Evolutionary conservation across 352 stramenopile species (phyloP).

Genomic region (Pythium apleroticum): DNA sequence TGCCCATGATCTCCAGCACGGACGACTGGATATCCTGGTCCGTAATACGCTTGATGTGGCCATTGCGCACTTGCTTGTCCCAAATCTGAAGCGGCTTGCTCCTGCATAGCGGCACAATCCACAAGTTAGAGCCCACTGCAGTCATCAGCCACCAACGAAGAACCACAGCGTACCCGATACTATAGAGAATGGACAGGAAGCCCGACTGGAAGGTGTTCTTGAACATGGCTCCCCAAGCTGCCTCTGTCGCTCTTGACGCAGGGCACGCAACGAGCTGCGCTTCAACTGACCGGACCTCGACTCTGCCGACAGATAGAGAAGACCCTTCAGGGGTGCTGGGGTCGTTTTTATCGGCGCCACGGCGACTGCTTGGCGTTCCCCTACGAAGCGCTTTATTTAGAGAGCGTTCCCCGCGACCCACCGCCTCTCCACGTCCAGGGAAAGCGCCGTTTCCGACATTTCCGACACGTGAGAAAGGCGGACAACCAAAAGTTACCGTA

Average conservation of each 20-base stretch:
- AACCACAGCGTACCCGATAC: conserved; percentile 79
- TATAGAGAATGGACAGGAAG: conserved; percentile 98
- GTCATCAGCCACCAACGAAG: background rate
- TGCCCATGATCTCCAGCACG: conserved; percentile 98
- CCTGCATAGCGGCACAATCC: conserved; percentile 33
- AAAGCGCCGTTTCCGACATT: background rate
- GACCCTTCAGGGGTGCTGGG: background rate
- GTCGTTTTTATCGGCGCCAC: background rate
- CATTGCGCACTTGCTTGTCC: conserved; percentile 97
- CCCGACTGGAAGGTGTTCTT: conserved; percentile 98
- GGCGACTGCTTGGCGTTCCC: background rate
- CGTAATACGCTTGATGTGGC: conserved; percentile 98
- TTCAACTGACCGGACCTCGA: background rate
- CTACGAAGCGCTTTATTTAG: background rate
- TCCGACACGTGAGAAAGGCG: background rate
- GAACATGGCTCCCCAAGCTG: conserved; percentile 85
- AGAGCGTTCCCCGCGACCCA: too few relatives aligned
- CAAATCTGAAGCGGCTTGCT: conserved; percentile 98
- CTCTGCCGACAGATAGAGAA: background rate
- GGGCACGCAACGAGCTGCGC: background rate
- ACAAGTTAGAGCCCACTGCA: too few relatives aligned
- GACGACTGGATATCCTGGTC: conserved; percentile 98
- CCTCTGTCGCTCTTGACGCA: background rate
- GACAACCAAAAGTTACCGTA: background rate
- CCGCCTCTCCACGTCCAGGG: background rate